A percentile compares a stretch with the other conserved stretches of the same genome.
phyloP scores from a whole-genome alignment of 2,329 filamentous ascomycete genomes.

The Neofusicoccum sp. region DNA sequence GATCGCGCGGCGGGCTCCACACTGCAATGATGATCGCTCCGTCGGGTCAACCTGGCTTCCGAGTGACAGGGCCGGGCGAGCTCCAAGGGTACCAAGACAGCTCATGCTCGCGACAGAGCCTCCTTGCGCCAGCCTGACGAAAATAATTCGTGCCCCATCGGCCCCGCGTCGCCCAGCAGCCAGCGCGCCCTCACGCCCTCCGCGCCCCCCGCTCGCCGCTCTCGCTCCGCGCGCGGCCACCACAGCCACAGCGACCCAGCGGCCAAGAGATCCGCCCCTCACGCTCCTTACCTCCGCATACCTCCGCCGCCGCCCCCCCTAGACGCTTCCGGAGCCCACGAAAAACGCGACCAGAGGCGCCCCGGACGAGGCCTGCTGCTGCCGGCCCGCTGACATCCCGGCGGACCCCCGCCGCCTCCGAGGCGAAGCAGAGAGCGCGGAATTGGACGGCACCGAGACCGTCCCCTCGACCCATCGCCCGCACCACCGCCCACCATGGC shows the following conservation, averaged over 20 bases:
- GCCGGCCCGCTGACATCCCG: constrained; percentile 1
- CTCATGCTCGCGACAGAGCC: constrained; percentile 16
- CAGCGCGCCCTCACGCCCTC: neutral
- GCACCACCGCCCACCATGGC: constrained; percentile 29
- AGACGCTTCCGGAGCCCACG: neutral
- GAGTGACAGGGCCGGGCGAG: neutral
- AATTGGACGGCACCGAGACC: neutral
- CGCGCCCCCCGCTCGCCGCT: neutral
- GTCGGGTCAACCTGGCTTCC: constrained; percentile 11
- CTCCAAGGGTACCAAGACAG: constrained; percentile 11
- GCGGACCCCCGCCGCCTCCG: constrained; percentile 14
- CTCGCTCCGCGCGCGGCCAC: neutral
- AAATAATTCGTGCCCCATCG: constrained; percentile 13
- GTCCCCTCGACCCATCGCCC: neutral
- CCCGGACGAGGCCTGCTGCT: neutral
- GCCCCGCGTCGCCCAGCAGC: constrained; percentile 5
- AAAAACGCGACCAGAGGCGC: constrained; percentile 2
- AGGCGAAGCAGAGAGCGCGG: constrained; percentile 12
- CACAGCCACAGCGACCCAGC: constrained; percentile 1
- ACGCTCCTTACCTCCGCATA: constrained; percentile 22
- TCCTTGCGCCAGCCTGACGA: constrained; percentile 15
- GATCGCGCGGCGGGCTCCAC: constrained; percentile 3
- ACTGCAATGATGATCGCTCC: constrained; percentile 1
- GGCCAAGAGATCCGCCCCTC: constrained; percentile 16
- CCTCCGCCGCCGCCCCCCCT: constrained; percentile 25